These are phyloP conservation scores for Microdochium bolleyi DNA, from an alignment of 2,329 filamentous ascomycete genomes.

Conservation along the genomic window DNA sequence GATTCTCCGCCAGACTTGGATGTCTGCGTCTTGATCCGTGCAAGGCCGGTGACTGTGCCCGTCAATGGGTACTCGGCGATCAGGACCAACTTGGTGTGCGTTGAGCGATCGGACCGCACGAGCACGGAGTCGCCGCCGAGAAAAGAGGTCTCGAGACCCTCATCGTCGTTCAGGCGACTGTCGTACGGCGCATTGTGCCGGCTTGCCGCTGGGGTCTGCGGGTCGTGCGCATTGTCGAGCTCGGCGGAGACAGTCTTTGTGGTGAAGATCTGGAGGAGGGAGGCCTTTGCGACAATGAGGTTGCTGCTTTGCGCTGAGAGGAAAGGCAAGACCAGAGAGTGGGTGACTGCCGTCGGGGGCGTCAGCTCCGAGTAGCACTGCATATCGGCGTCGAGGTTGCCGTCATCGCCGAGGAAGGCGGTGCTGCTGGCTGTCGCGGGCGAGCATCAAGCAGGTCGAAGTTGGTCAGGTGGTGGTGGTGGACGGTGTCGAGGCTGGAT, in stretches of 20 bases:
- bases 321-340: conserved; percentile 75
- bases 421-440: not conserved
- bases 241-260: conserved; percentile 61
- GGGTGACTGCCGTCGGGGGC: conserved; percentile 88
- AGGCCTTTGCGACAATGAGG: conserved; percentile 85
- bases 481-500: not conserved
- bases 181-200: conserved; percentile 41
- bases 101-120: conserved; percentile 53
- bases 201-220: conserved; percentile 27
- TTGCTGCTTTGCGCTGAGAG: conserved; percentile 69
- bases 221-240: conserved; percentile 32
- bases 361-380: conserved; percentile 97
- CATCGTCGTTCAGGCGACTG: conserved; percentile 47
- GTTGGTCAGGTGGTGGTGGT: not conserved
- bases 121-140: conserved; percentile 55
- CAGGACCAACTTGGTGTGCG: conserved; percentile 72
- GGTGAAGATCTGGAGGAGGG: conserved; percentile 84
- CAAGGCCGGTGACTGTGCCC: conserved; percentile 78
- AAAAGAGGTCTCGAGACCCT: conserved; percentile 59
- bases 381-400: conserved; percentile 44
- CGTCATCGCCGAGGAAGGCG: conserved; percentile 13
- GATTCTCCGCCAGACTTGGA: conserved; percentile 77
- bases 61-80: conserved; percentile 77
- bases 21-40: conserved; percentile 63
- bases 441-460: not conserved